These are phyloP conservation scores for Tolypocladium album DNA, from an alignment of 2,329 filamentous ascomycete genomes.

Conservation along the genomic window DNA sequence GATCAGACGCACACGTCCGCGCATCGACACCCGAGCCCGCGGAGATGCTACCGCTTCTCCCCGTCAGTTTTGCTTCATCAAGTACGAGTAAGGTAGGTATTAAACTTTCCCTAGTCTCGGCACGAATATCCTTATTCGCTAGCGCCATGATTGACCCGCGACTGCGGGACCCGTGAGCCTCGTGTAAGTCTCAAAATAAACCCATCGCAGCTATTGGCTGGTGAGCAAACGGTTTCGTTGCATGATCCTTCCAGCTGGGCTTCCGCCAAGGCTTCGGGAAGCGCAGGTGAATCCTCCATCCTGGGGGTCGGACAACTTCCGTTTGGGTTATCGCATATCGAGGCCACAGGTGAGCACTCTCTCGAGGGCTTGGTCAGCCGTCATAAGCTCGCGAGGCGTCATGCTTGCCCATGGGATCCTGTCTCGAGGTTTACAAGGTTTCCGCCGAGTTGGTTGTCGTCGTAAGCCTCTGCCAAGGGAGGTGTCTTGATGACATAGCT, in stretches of 20 bases:
- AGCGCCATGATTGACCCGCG: background rate
- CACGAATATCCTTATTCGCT: background rate
- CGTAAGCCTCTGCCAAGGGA: background rate
- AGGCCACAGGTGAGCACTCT: no score
- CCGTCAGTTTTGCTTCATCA: background rate
- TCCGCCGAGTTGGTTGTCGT: background rate
- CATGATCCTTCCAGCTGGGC: background rate
- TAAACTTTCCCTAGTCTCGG: background rate
- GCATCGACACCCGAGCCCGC: background rate
- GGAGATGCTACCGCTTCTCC: background rate
- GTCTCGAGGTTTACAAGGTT: background rate
- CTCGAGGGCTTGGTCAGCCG: background rate
- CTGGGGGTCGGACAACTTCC: background rate
- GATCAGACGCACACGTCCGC: background rate
- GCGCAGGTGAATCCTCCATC: background rate
- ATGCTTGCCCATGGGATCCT: background rate
- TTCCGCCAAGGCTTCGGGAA: background rate
- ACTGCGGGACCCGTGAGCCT: background rate
- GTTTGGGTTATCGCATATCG: background rate
- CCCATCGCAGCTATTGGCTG: background rate
- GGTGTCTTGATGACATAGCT: background rate
- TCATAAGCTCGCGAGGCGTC: background rate
- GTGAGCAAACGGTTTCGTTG: background rate
- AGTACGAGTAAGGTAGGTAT: background rate
- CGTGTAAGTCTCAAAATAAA: background rate